Base-by-base conservation (phyloP, 805 yeast species). In the Saturnispora ahearnii region DNA sequence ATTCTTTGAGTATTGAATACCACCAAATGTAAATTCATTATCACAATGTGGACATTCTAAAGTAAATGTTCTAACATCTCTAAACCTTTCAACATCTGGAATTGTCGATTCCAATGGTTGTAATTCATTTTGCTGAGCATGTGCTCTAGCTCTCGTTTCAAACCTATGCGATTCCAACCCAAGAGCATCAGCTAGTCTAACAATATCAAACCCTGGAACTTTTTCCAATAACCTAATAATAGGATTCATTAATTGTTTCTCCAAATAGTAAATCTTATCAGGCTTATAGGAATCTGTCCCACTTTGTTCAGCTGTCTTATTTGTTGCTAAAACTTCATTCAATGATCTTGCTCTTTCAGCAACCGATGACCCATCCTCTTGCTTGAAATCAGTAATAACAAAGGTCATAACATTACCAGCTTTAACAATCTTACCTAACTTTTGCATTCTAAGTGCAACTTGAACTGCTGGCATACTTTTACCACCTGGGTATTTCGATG, bases 321-420 rank as follows among this genome's bases (percentile, higher is more conserved):
- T 66, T 48, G 76, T 78, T 32, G 67, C 62, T 62, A 84, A 64
- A 7, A 89, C 76, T 59, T 91, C 97, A 56, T 78, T 81, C 48
- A 87, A 72, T 0, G 96, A 80, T 52, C 87, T 77, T 0, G 99
- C 96, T 50, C 97, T 75, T 52, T 85, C 91, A 0, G 95, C 91
- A 9, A 78, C 77, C 1, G 77, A 52, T 41, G 59, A 57, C 3
- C 66, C 70, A 5, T 62, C 62, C 21, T 61, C 62, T 3, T 53
- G 71, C 7, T 59, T 67, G 36, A 71, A 77, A 29, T 67, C 68
- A 1, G 95, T 79, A 33, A 93, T 82, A 41, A 93, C 84, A 69
- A 76, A 93, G 0, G 96, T 84, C 36, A 93, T 83, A 44, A 93
- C 97, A 57, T 84, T 84, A 21, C 96, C 96, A 0, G 95, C 95